Base-by-base conservation (phyloP, 352 stramenopile genomes). In the Globisporangium ultimum region DNA sequence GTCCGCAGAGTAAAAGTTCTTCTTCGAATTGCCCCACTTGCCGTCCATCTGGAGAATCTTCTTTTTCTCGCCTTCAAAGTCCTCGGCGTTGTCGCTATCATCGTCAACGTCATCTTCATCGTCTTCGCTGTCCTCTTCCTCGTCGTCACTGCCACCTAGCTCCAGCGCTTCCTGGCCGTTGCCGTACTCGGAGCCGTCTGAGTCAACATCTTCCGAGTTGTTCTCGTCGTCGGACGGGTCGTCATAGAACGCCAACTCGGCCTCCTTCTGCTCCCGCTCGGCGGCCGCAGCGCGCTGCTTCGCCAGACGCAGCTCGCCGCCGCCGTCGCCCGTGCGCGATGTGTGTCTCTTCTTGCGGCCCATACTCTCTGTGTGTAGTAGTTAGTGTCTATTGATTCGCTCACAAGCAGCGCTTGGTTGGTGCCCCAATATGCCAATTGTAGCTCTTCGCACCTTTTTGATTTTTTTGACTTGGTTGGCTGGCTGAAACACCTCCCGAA, bases 21-120 rank as follows among this genome's bases (percentile, higher is more conserved):
- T 90, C 61, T 88, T 88, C n/a, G 76, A 87, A 62, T 88, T 91
- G 64, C 86, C 86, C 86, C 86, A 95, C 65, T 95, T 87, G 50
- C 71, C 73, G 34, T 88, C 78, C 77, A 95, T 89, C 75, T 89
- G 76, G 55, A 72, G 51, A 21, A 81, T 75, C 54, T 84, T 82
- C 65, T 91, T 78, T 61, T 84, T 87, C 61, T 92, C 82, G 21
- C 70, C 68, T 8, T 81, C 74, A 28, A 76, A 75, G 53, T 89
- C 80, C 15, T 84, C 84, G 34, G 67, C 71, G 28, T 84, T 66
- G 42, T 76, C 69, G 9, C 80, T 76, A 9, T 88, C 75, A 8
- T 80, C 77, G 2, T 77, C 71, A 6, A 74, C 62, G 4, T 72
- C 66, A n/a, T 76, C 66, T 15, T 69, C 71, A 0, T 53, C 60